Evolutionary conservation across 2,329 filamentous ascomycete species (phyloP).

Genomic region (Venturiaceae sp.): DNA sequence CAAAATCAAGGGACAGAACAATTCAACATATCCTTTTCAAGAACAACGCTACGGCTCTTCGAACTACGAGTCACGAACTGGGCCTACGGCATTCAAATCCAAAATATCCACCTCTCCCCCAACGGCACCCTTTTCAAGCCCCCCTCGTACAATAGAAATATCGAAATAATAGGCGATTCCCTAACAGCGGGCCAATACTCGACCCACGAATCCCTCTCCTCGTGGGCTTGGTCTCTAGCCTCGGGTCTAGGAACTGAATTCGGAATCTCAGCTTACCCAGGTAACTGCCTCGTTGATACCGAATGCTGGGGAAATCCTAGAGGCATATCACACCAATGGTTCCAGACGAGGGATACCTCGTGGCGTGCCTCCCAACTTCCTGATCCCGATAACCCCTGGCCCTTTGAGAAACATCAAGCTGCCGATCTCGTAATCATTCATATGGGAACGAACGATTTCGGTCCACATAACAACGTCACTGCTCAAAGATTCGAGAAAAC

Average conservation of each 20-base stretch:
- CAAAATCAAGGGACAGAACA: constrained; percentile 23
- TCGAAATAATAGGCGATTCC: constrained; percentile 37
- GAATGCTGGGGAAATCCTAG: constrained; percentile 42
- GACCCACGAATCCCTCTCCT: constrained; percentile 48
- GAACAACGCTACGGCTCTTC: constrained; percentile 34
- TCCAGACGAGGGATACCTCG: constrained; percentile 45
- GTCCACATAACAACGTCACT: constrained; percentile 31
- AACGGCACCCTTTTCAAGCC: constrained; percentile 36
- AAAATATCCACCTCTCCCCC: constrained; percentile 38
- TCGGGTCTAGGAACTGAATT: constrained; percentile 51
- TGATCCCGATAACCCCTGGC: constrained; percentile 24
- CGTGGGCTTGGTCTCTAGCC: constrained; percentile 46
- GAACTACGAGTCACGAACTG: constrained; percentile 53
- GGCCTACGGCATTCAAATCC: constrained; percentile 49
- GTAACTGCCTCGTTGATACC: constrained; percentile 47
- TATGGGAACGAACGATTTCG: constrained; percentile 37
- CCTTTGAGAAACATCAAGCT: constrained; percentile 22
- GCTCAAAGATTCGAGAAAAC: constrained; percentile 24
- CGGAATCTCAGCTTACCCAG: constrained; percentile 47
- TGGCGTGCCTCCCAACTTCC: constrained; percentile 35
- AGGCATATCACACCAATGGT: constrained; percentile 44
- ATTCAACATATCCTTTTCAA: not conserved
- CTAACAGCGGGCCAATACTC: constrained; percentile 47
- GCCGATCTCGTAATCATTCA: constrained; percentile 36
- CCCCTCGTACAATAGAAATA: constrained; percentile 23